Conservation (phyloP, 139 green algal genomes). For the Micractinium sp. region DNA sequence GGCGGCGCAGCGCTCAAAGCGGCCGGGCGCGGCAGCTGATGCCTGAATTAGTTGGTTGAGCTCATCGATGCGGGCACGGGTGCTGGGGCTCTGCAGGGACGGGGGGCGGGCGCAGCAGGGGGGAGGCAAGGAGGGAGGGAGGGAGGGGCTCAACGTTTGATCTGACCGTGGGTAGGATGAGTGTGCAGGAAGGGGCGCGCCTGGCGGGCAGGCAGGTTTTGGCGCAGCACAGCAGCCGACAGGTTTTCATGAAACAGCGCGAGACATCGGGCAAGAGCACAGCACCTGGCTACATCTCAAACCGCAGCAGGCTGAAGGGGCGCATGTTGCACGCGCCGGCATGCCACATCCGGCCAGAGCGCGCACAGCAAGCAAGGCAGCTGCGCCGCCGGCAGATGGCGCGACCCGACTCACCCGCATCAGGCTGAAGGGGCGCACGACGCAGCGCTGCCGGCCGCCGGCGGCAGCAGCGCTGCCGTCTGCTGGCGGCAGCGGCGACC, state of each 20-base stretch:
- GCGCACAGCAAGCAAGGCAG: background rate
- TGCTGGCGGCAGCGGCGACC: background rate
- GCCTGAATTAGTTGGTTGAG: background rate
- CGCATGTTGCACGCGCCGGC: background rate
- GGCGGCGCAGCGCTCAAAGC: background rate
- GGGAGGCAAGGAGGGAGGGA: background rate
- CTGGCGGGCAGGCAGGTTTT: background rate
- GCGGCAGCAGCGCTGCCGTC: background rate
- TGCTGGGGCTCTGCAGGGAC: slow-evolving; percentile 18
- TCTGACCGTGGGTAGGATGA: background rate
- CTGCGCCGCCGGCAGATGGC: too few relatives aligned
- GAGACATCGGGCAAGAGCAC: too few relatives aligned
- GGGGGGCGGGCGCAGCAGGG: background rate
- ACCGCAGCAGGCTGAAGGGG: background rate
- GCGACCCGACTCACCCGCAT: slow-evolving; percentile 6
- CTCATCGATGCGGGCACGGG: background rate
- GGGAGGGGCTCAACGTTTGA: background rate
- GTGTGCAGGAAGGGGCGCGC: background rate
- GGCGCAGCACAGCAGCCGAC: background rate
- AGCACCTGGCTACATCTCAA: too few relatives aligned
- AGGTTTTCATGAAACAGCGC: background rate
- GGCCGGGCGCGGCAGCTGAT: background rate
- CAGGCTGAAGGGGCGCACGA: slow-evolving; percentile 25
- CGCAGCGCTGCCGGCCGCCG: background rate
- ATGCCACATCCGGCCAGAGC: background rate